Conservation (phyloP, 371 early-diverging fungal genomes). For the Coemansia sp. region DNA sequence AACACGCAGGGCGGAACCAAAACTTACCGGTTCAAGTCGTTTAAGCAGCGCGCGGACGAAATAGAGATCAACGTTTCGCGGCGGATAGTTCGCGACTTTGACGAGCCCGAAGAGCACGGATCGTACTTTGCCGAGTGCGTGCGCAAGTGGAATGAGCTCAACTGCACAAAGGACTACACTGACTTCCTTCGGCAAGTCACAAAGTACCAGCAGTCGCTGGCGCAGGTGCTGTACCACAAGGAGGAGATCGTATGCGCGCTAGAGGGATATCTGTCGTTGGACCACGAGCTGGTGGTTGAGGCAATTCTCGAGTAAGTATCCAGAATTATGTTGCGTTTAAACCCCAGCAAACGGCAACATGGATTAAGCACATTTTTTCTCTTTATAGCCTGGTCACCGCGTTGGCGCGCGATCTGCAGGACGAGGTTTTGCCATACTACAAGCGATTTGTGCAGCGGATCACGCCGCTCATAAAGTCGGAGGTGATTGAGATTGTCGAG, state of each 20-base stretch:
- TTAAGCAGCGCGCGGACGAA: slow-evolving; percentile 73
- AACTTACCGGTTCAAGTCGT: slow-evolving; percentile 55
- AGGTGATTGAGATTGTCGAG: slow-evolving; percentile 76
- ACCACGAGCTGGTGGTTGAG: slow-evolving; percentile 63
- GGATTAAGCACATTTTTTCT: slow-evolving; percentile 1
- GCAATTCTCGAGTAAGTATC: slow-evolving; percentile 71
- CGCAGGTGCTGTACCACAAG: slow-evolving; percentile 88
- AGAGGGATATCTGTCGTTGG: slow-evolving; percentile 63
- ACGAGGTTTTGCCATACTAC: slow-evolving; percentile 85
- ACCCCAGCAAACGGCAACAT: background rate
- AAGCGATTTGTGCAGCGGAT: slow-evolving; percentile 62
- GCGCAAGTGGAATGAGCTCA: slow-evolving; percentile 79
- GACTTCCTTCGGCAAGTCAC: slow-evolving; percentile 66
- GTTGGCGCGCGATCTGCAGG: slow-evolving; percentile 87
- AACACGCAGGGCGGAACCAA: slow-evolving; percentile 44
- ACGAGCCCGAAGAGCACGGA: slow-evolving; percentile 64
- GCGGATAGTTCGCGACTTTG: slow-evolving; percentile 58
- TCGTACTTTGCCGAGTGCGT: slow-evolving; percentile 85
- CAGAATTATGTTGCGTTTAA: background rate
- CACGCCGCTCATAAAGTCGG: slow-evolving; percentile 62
- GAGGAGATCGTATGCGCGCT: slow-evolving; percentile 69
- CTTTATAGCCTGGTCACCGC: slow-evolving; percentile 67
- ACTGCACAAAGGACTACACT: slow-evolving; percentile 79
- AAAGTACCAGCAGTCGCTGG: slow-evolving; percentile 69
- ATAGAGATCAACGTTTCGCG: slow-evolving; percentile 78